A percentile compares a stretch with the other conserved stretches of the same genome.
Conservation (phyloP, 1,284 basidiomycete genomes). For the Naganishia sp. region DNA sequence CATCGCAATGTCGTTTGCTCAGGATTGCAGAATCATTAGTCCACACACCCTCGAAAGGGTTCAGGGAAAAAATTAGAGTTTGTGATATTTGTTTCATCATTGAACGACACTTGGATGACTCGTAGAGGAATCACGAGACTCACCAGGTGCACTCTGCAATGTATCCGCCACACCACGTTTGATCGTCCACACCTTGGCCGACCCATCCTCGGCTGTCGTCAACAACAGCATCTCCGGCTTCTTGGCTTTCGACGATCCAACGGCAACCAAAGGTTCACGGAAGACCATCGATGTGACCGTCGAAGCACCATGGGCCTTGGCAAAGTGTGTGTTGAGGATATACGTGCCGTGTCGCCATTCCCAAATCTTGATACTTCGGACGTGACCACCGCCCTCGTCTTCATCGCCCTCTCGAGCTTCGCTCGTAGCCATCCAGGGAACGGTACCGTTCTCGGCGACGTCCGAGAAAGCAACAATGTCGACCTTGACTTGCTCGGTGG, state of each 20-base stretch:
- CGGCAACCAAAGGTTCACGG: slow-evolving; percentile 34
- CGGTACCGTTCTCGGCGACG: slow-evolving; percentile 39
- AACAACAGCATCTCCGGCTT: slow-evolving; percentile 46
- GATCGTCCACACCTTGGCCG: slow-evolving; percentile 56
- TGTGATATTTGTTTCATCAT: slow-evolving; percentile 51
- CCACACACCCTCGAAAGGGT: slow-evolving; percentile 43
- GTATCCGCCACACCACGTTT: slow-evolving; percentile 38
- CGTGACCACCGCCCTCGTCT: slow-evolving; percentile 57
- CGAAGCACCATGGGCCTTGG: slow-evolving; percentile 76
- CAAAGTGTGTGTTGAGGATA: slow-evolving; percentile 77
- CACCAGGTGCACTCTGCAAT: slow-evolving; percentile 50
- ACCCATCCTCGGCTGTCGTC: slow-evolving; percentile 54
- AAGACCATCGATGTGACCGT: slow-evolving; percentile 72
- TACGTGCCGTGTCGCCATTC: slow-evolving; percentile 66
- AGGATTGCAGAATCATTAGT: slow-evolving; percentile 55
- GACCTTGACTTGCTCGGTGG: slow-evolving; percentile 75
- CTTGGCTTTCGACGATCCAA: slow-evolving; percentile 11
- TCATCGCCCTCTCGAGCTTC: slow-evolving; percentile 73
- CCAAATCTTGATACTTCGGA: slow-evolving; percentile 90
- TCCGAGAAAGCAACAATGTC: slow-evolving; percentile 67
- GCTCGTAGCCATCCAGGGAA: slow-evolving; percentile 87
- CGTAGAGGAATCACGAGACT: slow-evolving; percentile 33
- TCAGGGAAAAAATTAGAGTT: slow-evolving; percentile 44
- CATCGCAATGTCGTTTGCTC: slow-evolving; percentile 35
- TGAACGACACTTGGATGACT: slow-evolving; percentile 17